Percentiles rank a stretch among this genome's conserved stretches.
phyloP scores from a whole-genome alignment of 371 early-diverging fungal species.

The Lichtheimia hyalospora region DNA sequence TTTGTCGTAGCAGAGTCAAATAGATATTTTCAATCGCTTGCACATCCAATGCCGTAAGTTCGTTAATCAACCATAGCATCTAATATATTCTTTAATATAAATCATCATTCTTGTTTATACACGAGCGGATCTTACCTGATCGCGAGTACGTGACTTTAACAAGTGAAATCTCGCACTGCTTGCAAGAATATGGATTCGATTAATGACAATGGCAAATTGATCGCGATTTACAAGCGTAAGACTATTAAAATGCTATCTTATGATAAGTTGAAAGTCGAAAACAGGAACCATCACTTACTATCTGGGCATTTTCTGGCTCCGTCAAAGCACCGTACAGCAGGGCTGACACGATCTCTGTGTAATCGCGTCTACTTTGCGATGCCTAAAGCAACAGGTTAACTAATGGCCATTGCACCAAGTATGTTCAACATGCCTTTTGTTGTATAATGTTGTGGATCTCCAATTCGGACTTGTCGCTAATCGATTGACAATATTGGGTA shows the following conservation, averaged over 20 bases:
- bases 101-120: neutral
- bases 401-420: neutral
- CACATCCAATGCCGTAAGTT: constrained; percentile 52
- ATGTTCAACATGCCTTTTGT: constrained; percentile 38
- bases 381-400: constrained; percentile 21
- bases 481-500: constrained; percentile 37
- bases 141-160: constrained; percentile 38
- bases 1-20: constrained; percentile 57
- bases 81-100: constrained; percentile 19
- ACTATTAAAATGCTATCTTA: constrained; percentile 52
- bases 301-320: constrained; percentile 37
- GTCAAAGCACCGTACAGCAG: constrained; percentile 67
- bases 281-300: constrained; percentile 35
- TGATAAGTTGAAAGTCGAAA: neutral
- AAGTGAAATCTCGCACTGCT: constrained; percentile 45
- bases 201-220: constrained; percentile 51
- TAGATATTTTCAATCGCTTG: constrained; percentile 60
- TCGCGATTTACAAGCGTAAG: constrained; percentile 69
- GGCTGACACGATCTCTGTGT: constrained; percentile 61
- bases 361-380: constrained; percentile 57
- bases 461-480: constrained; percentile 56
- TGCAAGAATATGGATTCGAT: constrained; percentile 51
- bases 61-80: constrained; percentile 66
- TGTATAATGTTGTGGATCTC: constrained; percentile 69
- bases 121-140: constrained; percentile 50